These are phyloP conservation scores for Viridothelium virens DNA, from an alignment of 495 filamentous ascomycete genomes.

Conservation along the genomic window DNA sequence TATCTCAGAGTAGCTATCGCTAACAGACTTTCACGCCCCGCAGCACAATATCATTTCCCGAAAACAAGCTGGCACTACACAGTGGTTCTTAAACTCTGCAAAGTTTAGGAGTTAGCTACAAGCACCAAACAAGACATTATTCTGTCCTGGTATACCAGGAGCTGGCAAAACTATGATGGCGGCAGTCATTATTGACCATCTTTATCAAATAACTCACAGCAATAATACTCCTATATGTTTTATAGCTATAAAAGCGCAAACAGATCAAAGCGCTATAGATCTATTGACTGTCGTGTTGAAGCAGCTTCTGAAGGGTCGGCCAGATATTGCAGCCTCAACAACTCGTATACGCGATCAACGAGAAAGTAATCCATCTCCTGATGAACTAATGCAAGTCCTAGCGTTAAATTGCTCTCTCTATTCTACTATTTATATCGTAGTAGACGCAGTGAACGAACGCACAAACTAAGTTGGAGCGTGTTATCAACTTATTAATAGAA, in stretches of 20 bases:
- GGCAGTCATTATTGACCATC: constrained; percentile 30
- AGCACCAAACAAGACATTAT: constrained; percentile 26
- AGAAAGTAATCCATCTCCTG: constrained; percentile 27
- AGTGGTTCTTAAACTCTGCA: constrained; percentile 36
- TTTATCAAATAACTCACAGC: constrained; percentile 18
- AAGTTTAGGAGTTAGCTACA: constrained; percentile 35
- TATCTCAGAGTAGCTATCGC: background rate
- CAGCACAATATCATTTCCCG: constrained; percentile 32
- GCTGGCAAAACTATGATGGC: constrained; percentile 29
- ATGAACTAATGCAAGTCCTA: constrained; percentile 32
- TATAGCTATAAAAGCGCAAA: constrained; percentile 36
- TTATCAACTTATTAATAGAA: constrained; percentile 31
- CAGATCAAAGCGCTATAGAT: constrained; percentile 31
- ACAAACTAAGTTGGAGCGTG: constrained; percentile 25
- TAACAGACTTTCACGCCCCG: constrained; percentile 23
- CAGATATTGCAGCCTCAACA: constrained; percentile 27
- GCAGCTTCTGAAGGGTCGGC: constrained; percentile 32
- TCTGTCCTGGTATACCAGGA: constrained; percentile 37
- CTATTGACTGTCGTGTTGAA: constrained; percentile 36
- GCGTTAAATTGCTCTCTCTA: constrained; percentile 24
- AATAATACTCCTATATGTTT: constrained; percentile 34
- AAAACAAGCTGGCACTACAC: constrained; percentile 36
- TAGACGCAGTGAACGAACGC: constrained; percentile 45
- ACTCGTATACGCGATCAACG: constrained; percentile 20
- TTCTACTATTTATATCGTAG: constrained; percentile 36